Base-by-base conservation (phyloP, 164 flowering plant species). In the Vitis labrusca region DNA sequence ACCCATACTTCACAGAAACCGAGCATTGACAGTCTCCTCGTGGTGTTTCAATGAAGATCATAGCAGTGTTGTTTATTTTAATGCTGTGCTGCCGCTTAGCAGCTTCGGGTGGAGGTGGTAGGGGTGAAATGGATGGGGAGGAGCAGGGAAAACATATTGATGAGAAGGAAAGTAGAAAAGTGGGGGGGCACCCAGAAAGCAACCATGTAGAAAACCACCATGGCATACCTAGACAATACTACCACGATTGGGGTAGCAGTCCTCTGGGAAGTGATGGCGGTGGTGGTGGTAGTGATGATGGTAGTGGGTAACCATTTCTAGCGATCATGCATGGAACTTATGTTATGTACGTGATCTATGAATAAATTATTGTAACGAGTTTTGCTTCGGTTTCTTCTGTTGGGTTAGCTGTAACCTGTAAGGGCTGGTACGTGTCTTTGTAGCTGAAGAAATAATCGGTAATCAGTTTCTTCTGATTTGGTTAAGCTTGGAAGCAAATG, bases 191-290 rank as follows among this genome's bases (percentile, higher is more conserved):
- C 63, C 49, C 68, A 61, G 77, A 49, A 1, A 65, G 65, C 57
- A 70, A 30, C 69, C 44, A 37, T 37, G 51, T 67, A 3, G 65
- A 73, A 63, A 75, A 78, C 67, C 83, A 80, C 69, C 83, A 80
- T 47, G 65, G 50, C 68, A 77, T 77, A 32, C 77, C 81, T 11
- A 63, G 83, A 65, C 70, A 75, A 54, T 17, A 72, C 61, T 80
- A 67, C 72, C 30, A 69, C 27, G 66, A 67, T 60, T 10, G 47
- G 19, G 19, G 73, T 16, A 59, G 69, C 53, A 51, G 65, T 37
- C 30, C 71, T 19, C 32, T 27, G 27, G 63, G 71, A 68, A 58
- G 37, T 49, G 64, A 37, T 11, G 56, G 65, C 44, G 44, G 44
- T 6, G 5, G 44, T 37, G 19, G 19, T n/a, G 56, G 56, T n/a